Base-by-base conservation (phyloP, 495 filamentous ascomycete genomes). In the Penicillium desertorum region DNA sequence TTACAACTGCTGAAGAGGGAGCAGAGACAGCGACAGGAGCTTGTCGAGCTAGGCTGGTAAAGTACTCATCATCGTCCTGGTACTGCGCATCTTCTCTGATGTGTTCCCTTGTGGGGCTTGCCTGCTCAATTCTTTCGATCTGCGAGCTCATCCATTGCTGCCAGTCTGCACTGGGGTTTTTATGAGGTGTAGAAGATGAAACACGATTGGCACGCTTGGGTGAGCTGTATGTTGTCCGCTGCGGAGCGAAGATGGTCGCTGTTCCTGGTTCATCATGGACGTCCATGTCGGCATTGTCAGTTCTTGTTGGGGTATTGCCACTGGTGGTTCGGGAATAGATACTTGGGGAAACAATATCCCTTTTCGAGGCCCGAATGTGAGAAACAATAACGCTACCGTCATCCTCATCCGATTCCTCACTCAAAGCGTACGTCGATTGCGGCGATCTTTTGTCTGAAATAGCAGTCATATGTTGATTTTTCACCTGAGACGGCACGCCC, bases 61-160 rank as follows among this genome's bases (percentile, higher is more conserved):
- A 57, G 10, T 62, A 30, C 23, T 62, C 47, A 30, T 68, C 61
- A 9, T 87, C 82, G 29, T 76, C 78, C 27, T 78, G 65, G 45
- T 83, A 84, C 45, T 88, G 84, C 1, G 86, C 79, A 32, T 71
- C 55, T 68, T 90, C 87, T 14, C 85, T 75, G 49, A 85, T 62
- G 65, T 89, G 87, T 0, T 80, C 75, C 65, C 49, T 78, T 12
- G 48, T 54, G 22, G 69, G 64, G 19, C 60, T 65, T 17, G 60
- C 27, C 17, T 63, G 56, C 39, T 78, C 76, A 34, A 79, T 69
- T 32, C 65, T 68, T 20, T 69, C 71, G 27, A 79, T 72, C 51
- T 78, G 57, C 5, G 76, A 76, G 23, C 69, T 72, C 70, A 81
- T 71, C 79, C 78, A 81, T 50, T 78, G 68, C 54, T 79, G 74